phyloP scores from a whole-genome alignment of 176 grass and related monocot species.

The Coix lacrymajobi region DNA sequence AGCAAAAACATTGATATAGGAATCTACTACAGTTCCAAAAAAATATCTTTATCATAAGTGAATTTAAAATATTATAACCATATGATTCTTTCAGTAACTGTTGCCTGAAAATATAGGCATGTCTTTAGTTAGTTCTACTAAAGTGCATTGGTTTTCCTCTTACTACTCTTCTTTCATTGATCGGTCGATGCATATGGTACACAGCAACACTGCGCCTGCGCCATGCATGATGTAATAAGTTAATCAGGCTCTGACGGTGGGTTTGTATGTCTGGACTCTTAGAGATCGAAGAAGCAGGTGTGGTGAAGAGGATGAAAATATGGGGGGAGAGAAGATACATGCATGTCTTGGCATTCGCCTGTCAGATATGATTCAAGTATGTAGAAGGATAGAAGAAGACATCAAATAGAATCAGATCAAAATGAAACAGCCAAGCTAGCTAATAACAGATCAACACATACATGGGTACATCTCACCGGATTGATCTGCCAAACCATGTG shows the following conservation, averaged over 20 bases:
- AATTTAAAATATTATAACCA: background rate
- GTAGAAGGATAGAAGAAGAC: background rate
- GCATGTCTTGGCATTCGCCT: background rate
- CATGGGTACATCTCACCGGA: background rate
- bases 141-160: background rate
- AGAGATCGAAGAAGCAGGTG: background rate
- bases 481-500: slow-evolving; percentile 1
- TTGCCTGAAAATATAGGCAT: background rate
- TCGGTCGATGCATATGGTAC: background rate
- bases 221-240: background rate
- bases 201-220: background rate
- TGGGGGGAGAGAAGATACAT: background rate
- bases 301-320: background rate
- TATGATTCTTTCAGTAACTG: background rate
- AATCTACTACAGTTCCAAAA: background rate
- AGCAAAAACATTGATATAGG: background rate
- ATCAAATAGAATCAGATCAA: slow-evolving; percentile 15
- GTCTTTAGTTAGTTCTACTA: background rate
- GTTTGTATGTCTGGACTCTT: background rate
- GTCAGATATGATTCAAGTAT: background rate
- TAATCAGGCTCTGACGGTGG: background rate
- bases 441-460: background rate
- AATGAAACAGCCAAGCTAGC: background rate
- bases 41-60: background rate
- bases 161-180: background rate